Base-by-base conservation (phyloP, 345 rosid genomes). In the Eucalyptus regnans region DNA sequence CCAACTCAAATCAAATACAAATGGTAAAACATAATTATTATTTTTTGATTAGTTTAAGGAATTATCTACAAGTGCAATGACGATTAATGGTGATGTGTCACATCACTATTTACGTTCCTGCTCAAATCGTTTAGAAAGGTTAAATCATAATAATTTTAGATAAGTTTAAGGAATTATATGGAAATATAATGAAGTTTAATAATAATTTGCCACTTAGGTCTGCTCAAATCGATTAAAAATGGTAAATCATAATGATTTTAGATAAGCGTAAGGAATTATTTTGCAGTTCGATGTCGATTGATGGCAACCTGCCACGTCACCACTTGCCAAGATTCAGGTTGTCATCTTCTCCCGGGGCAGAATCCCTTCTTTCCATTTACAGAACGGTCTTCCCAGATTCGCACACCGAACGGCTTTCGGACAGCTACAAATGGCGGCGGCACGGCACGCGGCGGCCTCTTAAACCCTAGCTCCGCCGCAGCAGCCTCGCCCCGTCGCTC, bases 1-100 rank as follows among this genome's bases (percentile, higher is more conserved):
- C 4, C 1, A 7, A 0, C 25, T 52, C 58, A 52, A 7, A 52
- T 52, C 10, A 0, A 18, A 52, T 52, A 1, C 0, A 52, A 52
- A 52, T 0, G 23, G 10, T 52, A 7, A 18, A 52, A 1, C 0
- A 52, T 7, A 52, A 18, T 33, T 33, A 2, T 41, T 41, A 7
- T 52, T 52, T 50, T 52, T 18, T 52, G 6, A 7, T 18, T 0
- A 7, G 2, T 52, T 52, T 1, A 52, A 52, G 58, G 58, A 0
- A 52, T 20, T 52, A 52, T 7, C 0, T 18, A 0, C 25, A 52
- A 52, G 58, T 52, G 18, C 9, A 51, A 51, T 0, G 22, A 1
- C 22, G 3, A 51, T 17, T 17, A 17, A 51, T 17, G 54, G 0
- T 17, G 16, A 51, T 17, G 54, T 6, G 54, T 0, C 7, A 51